Percentiles rank a stretch among this genome's conserved stretches.
Evolutionary conservation across 108 stramenopile species (phyloP).

Genomic region (Skeletonema costatum): DNA sequence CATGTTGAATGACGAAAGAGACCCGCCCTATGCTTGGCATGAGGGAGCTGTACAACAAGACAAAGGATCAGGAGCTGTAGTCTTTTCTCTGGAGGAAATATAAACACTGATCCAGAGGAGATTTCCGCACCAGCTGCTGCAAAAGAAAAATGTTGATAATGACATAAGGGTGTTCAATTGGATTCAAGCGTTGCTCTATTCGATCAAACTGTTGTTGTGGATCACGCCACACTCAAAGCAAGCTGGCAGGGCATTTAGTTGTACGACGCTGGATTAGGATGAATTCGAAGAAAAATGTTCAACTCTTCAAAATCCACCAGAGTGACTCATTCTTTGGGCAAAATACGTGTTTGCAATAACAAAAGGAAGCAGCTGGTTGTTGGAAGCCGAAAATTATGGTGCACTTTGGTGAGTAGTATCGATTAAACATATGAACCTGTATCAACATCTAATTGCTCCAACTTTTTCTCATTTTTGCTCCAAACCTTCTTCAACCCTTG

Average conservation of each 20-base stretch:
- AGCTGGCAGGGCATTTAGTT: neutral
- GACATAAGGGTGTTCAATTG: neutral
- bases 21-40: neutral
- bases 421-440: no score
- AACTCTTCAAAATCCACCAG: neutral
- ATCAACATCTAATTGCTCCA: neutral
- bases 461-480: neutral
- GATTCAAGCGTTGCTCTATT: neutral
- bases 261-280: neutral
- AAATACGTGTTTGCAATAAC: neutral
- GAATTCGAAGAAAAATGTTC: neutral
- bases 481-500: neutral
- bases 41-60: neutral
- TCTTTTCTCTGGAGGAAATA: neutral
- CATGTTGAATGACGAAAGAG: neutral
- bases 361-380: neutral
- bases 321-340: neutral
- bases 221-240: neutral
- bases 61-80: neutral
- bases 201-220: neutral
- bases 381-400: neutral
- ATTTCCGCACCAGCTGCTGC: neutral
- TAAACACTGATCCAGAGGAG: neutral
- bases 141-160: neutral
- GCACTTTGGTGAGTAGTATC: neutral